A percentile compares a stretch with the other conserved stretches of the same genome.
These are phyloP conservation scores for Rhynchospora pubera DNA, from an alignment of 176 grass and related monocot species.

Conservation along the genomic window DNA sequence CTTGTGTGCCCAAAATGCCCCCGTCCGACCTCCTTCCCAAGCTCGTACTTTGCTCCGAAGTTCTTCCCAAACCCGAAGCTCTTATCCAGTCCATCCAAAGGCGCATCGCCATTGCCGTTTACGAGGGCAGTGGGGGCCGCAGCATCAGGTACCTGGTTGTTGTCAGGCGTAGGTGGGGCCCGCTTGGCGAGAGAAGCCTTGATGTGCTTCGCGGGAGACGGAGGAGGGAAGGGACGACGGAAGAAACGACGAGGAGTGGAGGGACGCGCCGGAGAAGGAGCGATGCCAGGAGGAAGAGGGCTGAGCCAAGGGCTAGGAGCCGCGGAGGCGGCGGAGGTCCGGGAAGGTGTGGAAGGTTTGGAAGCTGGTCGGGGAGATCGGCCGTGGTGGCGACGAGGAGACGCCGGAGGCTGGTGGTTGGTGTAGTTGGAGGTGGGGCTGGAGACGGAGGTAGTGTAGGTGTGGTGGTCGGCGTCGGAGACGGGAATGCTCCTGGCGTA, in stretches of 20 bases:
- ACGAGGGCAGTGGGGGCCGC: slow-evolving; percentile 18
- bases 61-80: slow-evolving; percentile 87
- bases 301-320: slow-evolving; percentile 68
- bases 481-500: slow-evolving; percentile 67
- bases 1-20: slow-evolving; percentile 97
- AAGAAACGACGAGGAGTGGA: slow-evolving; percentile 79
- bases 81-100: slow-evolving; percentile 63
- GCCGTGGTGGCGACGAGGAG: slow-evolving; percentile 23
- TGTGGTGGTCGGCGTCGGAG: slow-evolving; percentile 18
- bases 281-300: slow-evolving; percentile 68
- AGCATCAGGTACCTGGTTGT: not conserved
- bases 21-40: slow-evolving; percentile 89
- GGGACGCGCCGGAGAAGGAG: slow-evolving; percentile 57
- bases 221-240: slow-evolving; percentile 79
- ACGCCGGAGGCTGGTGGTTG: not conserved
- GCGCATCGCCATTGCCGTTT: slow-evolving; percentile 10
- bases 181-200: slow-evolving; percentile 75
- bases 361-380: slow-evolving; percentile 30
- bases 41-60: slow-evolving; percentile 81
- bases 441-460: slow-evolving; percentile 25
- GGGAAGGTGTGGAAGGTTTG: slow-evolving; percentile 4
- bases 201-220: slow-evolving; percentile 96
- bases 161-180: not conserved
- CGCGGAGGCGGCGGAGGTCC: slow-evolving; percentile 32
- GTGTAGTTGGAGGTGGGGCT: not conserved